Base-by-base conservation (phyloP, 306 rosid genomes). In the Vigna nakashimae region DNA sequence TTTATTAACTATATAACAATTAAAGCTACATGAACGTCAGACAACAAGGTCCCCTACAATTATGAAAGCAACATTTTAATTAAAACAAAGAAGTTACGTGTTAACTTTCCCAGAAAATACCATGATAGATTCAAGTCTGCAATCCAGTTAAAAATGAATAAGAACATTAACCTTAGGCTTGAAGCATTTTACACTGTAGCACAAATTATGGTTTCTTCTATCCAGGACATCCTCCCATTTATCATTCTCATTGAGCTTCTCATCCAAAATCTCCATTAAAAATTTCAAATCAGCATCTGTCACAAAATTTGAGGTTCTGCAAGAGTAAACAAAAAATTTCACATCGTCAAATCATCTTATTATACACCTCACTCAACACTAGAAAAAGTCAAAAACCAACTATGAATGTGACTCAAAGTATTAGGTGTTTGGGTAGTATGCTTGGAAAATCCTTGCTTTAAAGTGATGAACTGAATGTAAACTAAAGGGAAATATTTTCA, bases 161-260 rank as follows among this genome's bases (percentile, higher is more conserved):
- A 81, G 10, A 77, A 13, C 40, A 58, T 52, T 69, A 71, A 94
- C 98, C 98, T 92, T 88, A 56, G 98, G 92, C 80, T 88, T 88
- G 97, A 86, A 84, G 90, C 91, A 91, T 84, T 91, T 91, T 0
- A 97, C 98, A 65, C 62, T 70, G 92, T 95, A 95, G 74, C 77
- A 83, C 17, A 95, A 79, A 67, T 58, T 75, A 70, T 77, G 50
- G 70, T 87, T 92, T 51, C 87, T 84, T 88, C 86, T 95, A 62
- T 95, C 92, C 9, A 92, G 65, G 22, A 95, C 98, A 80, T 71
- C 71, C 56, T 92, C 91, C 98, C 98, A 95, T 63, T 76, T 87
- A 88, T 86, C 87, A 82, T 75, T 79, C 69, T 85, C 80, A 52
- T 71, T 51, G 18, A 52, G 76, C 77, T 79, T 87, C 86, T 79